Percentiles rank a stretch among this genome's conserved stretches.
phyloP scores from a whole-genome alignment of 345 rosid genomes.

The Brassica incana region DNA sequence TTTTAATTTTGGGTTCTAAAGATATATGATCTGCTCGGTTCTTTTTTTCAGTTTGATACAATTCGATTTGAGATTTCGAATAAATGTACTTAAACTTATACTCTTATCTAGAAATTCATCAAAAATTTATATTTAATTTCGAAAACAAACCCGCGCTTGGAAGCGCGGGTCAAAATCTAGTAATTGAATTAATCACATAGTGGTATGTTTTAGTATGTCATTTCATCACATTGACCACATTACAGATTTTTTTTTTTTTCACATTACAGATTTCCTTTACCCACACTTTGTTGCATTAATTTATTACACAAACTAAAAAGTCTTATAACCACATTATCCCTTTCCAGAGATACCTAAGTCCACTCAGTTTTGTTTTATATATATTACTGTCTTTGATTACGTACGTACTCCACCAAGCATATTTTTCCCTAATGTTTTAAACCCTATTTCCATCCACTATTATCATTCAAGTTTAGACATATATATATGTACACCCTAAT shows the following conservation, averaged over 20 bases:
- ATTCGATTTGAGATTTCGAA: too few relatives aligned
- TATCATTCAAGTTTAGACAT: background rate
- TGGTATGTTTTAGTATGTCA: conserved; percentile 12
- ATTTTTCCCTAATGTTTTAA: background rate
- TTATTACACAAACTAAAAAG: conserved; percentile 26
- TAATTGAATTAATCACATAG: background rate
- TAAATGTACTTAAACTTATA: too few relatives aligned
- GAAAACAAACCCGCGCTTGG: too few relatives aligned
- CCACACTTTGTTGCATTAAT: conserved; percentile 18
- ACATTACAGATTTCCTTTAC: conserved; percentile 23
- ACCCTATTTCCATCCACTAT: background rate
- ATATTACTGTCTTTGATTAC: conserved; percentile 18
- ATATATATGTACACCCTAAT: background rate
- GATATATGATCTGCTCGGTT: too few relatives aligned
- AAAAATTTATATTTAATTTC: too few relatives aligned
- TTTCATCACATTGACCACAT: conserved; percentile 34
- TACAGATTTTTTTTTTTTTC: background rate
- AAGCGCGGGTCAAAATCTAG: too few relatives aligned
- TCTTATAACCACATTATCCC: conserved; percentile 30
- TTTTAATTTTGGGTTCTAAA: too few relatives aligned
- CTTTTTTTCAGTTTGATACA: too few relatives aligned
- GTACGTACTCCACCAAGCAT: conserved; percentile 12
- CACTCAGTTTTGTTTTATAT: conserved; percentile 15
- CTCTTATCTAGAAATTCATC: too few relatives aligned
- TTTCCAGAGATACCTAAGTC: conserved; percentile 29